These are phyloP conservation scores for Moesziomyces parantarcticus DNA, from an alignment of 1,284 basidiomycete genomes.

Conservation along the genomic window DNA sequence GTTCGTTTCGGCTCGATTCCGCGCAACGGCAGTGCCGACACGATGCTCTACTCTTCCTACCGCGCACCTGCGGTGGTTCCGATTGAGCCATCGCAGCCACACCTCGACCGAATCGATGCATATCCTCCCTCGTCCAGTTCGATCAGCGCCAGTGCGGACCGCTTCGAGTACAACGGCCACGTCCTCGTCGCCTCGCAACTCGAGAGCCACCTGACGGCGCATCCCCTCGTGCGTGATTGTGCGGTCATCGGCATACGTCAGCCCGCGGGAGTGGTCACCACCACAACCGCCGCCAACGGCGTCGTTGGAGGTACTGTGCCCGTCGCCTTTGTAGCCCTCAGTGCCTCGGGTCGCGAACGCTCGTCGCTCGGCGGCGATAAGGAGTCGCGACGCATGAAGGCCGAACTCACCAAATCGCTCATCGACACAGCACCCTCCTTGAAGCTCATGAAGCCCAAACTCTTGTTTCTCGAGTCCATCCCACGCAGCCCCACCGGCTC, in stretches of 20 bases:
- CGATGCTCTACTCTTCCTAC: slow-evolving; percentile 29
- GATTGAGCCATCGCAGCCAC: slow-evolving; percentile 1
- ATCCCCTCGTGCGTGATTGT: slow-evolving; percentile 43
- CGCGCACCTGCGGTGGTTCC: slow-evolving; percentile 6
- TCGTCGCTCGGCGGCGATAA: slow-evolving; percentile 43
- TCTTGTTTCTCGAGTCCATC: slow-evolving; percentile 42
- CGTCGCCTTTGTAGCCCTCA: slow-evolving; percentile 35
- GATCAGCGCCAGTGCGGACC: slow-evolving; percentile 8
- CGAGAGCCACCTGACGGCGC: slow-evolving; percentile 18
- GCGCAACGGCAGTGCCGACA: not conserved
- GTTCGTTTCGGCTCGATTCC: no score
- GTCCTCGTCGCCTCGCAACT: slow-evolving; percentile 17
- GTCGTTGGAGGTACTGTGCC: slow-evolving; percentile 8
- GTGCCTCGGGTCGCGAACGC: slow-evolving; percentile 25
- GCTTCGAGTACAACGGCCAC: slow-evolving; percentile 24
- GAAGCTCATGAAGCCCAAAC: slow-evolving; percentile 41
- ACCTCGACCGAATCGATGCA: slow-evolving; percentile 5
- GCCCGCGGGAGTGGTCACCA: slow-evolving; percentile 14
- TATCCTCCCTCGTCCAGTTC: slow-evolving; percentile 14
- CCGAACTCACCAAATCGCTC: slow-evolving; percentile 37
- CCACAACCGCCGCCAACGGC: slow-evolving; percentile 1
- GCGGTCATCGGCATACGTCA: slow-evolving; percentile 36
- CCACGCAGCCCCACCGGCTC: slow-evolving; percentile 14
- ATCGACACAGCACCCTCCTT: slow-evolving; percentile 29
- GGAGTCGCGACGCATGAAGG: slow-evolving; percentile 41